Evolutionary conservation across 805 yeast species (phyloP).

Genomic region (Myxozyma monticola): DNA sequence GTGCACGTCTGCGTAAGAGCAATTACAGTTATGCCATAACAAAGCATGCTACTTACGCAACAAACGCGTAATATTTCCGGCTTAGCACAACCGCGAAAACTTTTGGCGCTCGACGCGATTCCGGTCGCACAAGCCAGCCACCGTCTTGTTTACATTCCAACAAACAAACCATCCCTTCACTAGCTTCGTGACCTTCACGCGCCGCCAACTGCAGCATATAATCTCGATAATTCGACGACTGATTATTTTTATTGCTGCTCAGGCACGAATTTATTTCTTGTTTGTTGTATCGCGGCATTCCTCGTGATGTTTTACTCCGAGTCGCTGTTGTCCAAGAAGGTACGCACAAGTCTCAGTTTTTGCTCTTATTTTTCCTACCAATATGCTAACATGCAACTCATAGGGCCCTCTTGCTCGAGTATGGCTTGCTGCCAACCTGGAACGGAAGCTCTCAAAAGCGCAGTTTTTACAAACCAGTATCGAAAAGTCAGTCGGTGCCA

Average conservation of each 20-base stretch:
- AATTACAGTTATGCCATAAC: no score
- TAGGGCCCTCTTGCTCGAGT: constrained; percentile 86
- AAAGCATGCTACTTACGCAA: no score
- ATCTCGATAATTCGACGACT: no score
- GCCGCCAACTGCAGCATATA: no score
- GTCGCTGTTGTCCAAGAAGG: constrained; percentile 51
- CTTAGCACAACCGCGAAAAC: constrained; percentile 5
- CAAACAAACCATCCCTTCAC: not conserved
- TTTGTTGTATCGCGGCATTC: not conserved
- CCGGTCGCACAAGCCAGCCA: no score
- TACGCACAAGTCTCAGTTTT: no score
- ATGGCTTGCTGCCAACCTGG: constrained; percentile 91
- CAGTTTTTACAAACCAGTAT: constrained; percentile 74
- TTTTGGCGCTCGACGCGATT: not conserved
- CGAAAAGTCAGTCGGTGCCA: constrained; percentile 62
- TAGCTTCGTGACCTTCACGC: no score
- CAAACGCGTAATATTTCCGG: no score
- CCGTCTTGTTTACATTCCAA: constrained; percentile 14
- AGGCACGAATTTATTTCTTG: not conserved
- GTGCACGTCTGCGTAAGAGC: no score
- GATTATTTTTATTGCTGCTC: not conserved
- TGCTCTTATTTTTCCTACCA: not conserved
- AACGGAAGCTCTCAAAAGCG: constrained; percentile 68
- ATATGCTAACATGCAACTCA: not conserved
- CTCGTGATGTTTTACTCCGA: constrained; percentile 51